phyloP scores from a whole-genome alignment of 139 green algal genomes.

The Prasinococcaceae sp. region DNA sequence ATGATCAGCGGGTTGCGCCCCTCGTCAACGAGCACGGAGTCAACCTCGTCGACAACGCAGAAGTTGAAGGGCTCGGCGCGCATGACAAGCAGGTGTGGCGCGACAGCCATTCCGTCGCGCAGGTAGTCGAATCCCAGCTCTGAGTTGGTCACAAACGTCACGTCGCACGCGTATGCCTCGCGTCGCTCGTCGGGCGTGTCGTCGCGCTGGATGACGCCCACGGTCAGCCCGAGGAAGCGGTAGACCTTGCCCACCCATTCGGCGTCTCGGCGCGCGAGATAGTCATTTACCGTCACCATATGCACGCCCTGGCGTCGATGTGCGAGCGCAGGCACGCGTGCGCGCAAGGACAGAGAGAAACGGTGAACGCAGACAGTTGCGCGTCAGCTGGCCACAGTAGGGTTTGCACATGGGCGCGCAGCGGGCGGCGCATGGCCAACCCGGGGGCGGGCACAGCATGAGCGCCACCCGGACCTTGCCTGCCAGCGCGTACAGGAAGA shows the following conservation, averaged over 20 bases:
- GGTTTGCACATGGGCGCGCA: too few relatives aligned
- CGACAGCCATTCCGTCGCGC: constrained; percentile 50
- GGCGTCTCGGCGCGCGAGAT: constrained; percentile 14
- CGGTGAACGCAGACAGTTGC: neutral
- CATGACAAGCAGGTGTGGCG: constrained; percentile 3
- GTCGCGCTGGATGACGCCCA: constrained; percentile 14
- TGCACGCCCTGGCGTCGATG: neutral
- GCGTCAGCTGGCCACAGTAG: too few relatives aligned
- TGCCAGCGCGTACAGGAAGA: constrained; percentile 52
- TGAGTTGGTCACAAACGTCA: constrained; percentile 32
- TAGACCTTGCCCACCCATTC: constrained; percentile 21
- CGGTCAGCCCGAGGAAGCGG: constrained; percentile 16
- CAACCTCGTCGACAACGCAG: constrained; percentile 73
- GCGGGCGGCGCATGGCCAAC: too few relatives aligned
- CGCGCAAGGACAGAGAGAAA: constrained; percentile 41
- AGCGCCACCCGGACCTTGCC: too few relatives aligned
- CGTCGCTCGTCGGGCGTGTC: constrained; percentile 6
- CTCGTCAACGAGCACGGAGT: constrained; percentile 67
- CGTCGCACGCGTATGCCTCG: constrained; percentile 31
- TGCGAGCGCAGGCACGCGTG: neutral
- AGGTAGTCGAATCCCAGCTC: constrained; percentile 49
- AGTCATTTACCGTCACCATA: constrained; percentile 25
- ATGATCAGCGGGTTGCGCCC: constrained; percentile 50
- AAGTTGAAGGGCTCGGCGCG: constrained; percentile 36
- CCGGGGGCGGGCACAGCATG: too few relatives aligned